Evolutionary conservation across 495 filamentous ascomycete species (phyloP), one percentile per base, ranked within the genome.

Genomic region (Elasticomyces elasticus): DNA sequence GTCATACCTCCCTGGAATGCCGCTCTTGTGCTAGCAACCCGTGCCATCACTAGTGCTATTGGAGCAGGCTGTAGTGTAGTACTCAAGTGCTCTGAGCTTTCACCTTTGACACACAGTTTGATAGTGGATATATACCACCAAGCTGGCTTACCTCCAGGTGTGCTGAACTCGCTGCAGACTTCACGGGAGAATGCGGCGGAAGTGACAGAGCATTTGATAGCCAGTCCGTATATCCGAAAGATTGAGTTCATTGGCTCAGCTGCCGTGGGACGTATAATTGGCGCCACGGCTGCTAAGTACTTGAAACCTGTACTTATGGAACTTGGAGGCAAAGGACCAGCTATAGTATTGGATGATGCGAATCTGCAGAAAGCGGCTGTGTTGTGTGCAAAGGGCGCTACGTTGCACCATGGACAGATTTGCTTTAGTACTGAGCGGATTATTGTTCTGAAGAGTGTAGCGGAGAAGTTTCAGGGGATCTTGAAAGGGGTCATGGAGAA

Each of bases 351-450:
- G 2, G 63, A 67, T 23, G 66, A 69, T 54, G 66, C 66, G 24
- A 55, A 65, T 47, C 42, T 69, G 25, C 53, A 55, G 45, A 51
- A 64, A 31, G 65, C 66, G 7, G 66, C 61, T 22, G 53, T 52
- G 13, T 20, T 61, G 40, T 62, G 62, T 49, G 64, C 61, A 1
- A 49, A 65, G 33, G 66, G 64, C 23, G 63, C 64, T 25, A 54
- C 61, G n/a, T n/a, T 66, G 53, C 58, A 69, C 49, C 62, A 66
- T 41, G 66, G 66, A 13, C 64, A 69, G 54, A 66, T 69, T n/a
- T 69, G 66, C 59, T 64, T 69, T 33, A 66, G 62, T 5, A 69
- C 66, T 0, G 66, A 69, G 25, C 62, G 64, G 4, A 63, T 69
- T 38, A 62, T 69, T 30, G 66, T 69, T 23, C 38, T 50, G 23